Percentiles rank a stretch among this genome's conserved stretches.
Conservation (phyloP, 768 basidiomycete species). For the Dendrothele bispora region DNA sequence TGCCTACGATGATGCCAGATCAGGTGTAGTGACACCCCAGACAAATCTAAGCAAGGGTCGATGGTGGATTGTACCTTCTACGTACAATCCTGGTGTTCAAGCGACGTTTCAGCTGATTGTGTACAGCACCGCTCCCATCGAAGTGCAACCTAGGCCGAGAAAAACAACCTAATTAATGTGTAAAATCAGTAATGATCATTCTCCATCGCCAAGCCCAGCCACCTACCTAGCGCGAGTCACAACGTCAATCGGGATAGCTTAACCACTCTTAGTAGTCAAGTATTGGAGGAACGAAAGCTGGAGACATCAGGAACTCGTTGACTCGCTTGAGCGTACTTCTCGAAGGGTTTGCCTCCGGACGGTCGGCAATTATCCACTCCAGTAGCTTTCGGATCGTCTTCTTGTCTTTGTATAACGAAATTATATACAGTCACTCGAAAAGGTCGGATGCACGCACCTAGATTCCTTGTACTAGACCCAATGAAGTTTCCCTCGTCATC, state of each 20-base stretch:
- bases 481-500: slow-evolving; percentile 44
- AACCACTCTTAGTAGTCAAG: neutral
- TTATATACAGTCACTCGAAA: neutral
- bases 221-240: neutral
- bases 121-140: slow-evolving; percentile 44
- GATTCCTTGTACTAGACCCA: neutral
- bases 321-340: slow-evolving; percentile 77
- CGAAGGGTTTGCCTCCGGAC: slow-evolving; percentile 80
- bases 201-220: no score
- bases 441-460: no score
- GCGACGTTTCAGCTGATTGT: slow-evolving; percentile 60
- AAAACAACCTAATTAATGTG: neutral
- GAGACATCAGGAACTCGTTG: slow-evolving; percentile 70
- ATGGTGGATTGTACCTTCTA: slow-evolving; percentile 76
- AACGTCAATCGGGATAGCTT: neutral
- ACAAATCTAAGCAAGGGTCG: slow-evolving; percentile 55
- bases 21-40: slow-evolving; percentile 66
- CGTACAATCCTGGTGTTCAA: slow-evolving; percentile 60
- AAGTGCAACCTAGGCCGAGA: slow-evolving; percentile 4
- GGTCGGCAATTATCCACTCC: slow-evolving; percentile 82
- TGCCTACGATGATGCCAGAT: slow-evolving; percentile 71
- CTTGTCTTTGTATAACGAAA: slow-evolving; percentile 43
- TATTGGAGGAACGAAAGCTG: slow-evolving; percentile 9
- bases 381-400: slow-evolving; percentile 66
- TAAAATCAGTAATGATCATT: neutral